These are phyloP conservation scores for Diaporthe longicolla DNA, from an alignment of 2,329 filamentous ascomycete species.

Conservation along the genomic window DNA sequence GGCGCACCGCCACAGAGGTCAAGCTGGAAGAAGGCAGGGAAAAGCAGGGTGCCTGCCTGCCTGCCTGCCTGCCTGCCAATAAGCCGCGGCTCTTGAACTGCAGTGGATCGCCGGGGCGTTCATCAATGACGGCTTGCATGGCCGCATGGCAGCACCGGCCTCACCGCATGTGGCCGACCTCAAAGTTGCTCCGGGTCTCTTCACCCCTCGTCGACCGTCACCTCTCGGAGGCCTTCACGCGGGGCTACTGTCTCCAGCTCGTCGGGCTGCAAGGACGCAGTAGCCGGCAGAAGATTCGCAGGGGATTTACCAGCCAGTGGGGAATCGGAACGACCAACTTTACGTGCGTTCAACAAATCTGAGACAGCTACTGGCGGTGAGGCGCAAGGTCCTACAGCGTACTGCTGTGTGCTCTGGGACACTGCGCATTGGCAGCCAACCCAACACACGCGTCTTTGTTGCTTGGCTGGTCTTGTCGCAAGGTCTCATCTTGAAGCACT, in stretches of 20 bases:
- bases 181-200: background rate
- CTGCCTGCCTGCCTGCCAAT: background rate
- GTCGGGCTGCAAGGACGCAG: background rate
- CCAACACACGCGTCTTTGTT: slow-evolving; percentile 13
- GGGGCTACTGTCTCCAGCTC: background rate
- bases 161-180: slow-evolving; percentile 1
- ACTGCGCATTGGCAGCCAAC: slow-evolving; percentile 6
- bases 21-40: slow-evolving; percentile 5
- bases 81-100: background rate
- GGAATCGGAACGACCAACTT: background rate
- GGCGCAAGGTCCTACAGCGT: background rate
- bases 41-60: slow-evolving; percentile 1
- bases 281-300: background rate
- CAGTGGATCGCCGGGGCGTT: background rate
- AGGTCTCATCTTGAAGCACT: slow-evolving; percentile 8
- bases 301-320: background rate
- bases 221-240: background rate
- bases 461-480: slow-evolving; percentile 14
- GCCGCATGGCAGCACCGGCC: background rate
- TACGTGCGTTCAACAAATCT: slow-evolving; percentile 24
- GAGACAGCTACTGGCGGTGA: slow-evolving; percentile 27
- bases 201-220: background rate
- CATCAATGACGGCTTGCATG: background rate
- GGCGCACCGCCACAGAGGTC: slow-evolving; percentile 22
- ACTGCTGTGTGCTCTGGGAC: background rate